phyloP scores from a whole-genome alignment of 148 eudicot species.

The Arctostaphylos glauca region DNA sequence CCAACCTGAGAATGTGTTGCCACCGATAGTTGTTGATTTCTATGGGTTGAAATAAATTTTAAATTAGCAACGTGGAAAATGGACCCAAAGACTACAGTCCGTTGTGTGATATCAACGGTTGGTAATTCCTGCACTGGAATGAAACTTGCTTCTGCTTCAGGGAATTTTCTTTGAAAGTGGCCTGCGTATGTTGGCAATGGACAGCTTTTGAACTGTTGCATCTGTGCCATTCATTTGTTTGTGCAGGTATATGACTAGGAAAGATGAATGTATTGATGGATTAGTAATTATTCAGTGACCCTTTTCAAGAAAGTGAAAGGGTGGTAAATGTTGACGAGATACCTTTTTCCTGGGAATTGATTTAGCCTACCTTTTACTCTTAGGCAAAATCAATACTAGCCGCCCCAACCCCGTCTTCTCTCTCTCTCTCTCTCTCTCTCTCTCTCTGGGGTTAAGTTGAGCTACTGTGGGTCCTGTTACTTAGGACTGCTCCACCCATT shows the following conservation, averaged over 20 bases:
- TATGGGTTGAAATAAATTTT: background rate
- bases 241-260: background rate
- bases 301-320: background rate
- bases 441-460: background rate
- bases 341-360: background rate
- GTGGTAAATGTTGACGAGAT: background rate
- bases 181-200: too few relatives aligned
- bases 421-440: too few relatives aligned
- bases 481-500: too few relatives aligned
- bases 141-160: background rate
- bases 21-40: background rate
- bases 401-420: too few relatives aligned
- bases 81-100: background rate
- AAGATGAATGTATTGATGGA: background rate
- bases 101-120: background rate
- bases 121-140: background rate
- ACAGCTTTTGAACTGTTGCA: background rate
- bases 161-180: background rate
- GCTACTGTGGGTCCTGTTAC: background rate
- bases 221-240: background rate
- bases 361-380: background rate
- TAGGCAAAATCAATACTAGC: background rate
- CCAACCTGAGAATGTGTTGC: slow-evolving; percentile 7
- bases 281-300: background rate
- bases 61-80: background rate